phyloP scores from a whole-genome alignment of 768 basidiomycete genomes.

The Leucocoprinus leucothites region DNA sequence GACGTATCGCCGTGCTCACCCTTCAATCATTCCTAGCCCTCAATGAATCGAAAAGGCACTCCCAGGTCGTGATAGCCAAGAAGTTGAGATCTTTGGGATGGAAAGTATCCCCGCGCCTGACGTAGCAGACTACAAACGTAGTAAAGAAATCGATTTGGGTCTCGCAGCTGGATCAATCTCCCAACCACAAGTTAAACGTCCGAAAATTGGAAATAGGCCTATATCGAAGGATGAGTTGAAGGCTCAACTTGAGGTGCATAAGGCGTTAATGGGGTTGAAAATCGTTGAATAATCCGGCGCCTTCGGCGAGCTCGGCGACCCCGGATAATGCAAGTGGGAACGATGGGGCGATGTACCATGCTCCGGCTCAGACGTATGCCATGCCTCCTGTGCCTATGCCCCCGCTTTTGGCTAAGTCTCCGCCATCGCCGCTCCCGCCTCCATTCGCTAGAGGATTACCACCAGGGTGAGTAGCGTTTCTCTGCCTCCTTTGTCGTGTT shows the following conservation, averaged over 20 bases:
- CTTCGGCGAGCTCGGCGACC: background rate
- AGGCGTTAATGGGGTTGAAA: conserved; percentile 92
- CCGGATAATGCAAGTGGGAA: background rate
- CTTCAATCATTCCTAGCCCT: conserved; percentile 36
- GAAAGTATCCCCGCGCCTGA: conserved; percentile 95
- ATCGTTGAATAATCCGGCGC: conserved; percentile 20
- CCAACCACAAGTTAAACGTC: too few species aligned
- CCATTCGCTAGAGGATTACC: too few species aligned
- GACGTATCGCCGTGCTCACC: background rate
- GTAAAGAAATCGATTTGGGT: conserved; percentile 94
- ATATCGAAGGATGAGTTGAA: too few species aligned
- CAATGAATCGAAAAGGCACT: conserved; percentile 71
- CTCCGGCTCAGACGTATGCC: conserved; percentile 70
- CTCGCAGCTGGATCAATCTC: too few species aligned
- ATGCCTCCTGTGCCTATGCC: conserved; percentile 38
- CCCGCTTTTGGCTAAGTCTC: conserved; percentile 29
- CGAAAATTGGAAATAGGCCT: too few species aligned
- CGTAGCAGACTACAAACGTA: conserved; percentile 92
- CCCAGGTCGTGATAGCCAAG: conserved; percentile 95
- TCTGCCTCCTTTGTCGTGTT: too few species aligned
- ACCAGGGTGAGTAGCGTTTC: too few species aligned
- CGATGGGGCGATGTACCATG: conserved; percentile 67
- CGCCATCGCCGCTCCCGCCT: conserved; percentile 36
- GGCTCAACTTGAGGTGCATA: too few species aligned
- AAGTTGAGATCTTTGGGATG: conserved; percentile 99